Evolutionary conservation across 2,329 filamentous ascomycete species (phyloP), one percentile per base, ranked within the genome.

Genomic region (Epichloe gansuensis): DNA sequence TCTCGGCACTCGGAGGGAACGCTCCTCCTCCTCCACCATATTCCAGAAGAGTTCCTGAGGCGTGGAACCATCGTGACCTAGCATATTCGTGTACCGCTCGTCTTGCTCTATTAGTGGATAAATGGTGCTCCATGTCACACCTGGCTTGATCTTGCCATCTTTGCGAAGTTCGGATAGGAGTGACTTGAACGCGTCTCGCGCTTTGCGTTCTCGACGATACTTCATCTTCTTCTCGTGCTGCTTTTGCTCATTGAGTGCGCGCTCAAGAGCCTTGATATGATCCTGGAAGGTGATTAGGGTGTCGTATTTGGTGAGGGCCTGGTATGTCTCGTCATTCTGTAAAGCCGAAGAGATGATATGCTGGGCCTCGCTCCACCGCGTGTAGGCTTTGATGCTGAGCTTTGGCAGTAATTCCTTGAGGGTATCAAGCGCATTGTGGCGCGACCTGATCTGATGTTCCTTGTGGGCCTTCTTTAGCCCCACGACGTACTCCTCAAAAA

Each of bases 21-120:
- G 82, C 63, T 98, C 91, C 66, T 97, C 89, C 66, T 95, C 89
- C 66, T 97, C 93, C 27, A 97, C 77, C 47, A 90, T 74, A 65
- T 98, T 93, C 89, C 91, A 96, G 72, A 98, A 97, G 6, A 98
- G 74, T 62, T 97, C 89, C 57, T 95, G 77, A 13, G 93, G 88
- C 4, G 81, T 86, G 4, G 90, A 95, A 52, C 91, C 90, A 53
- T 79, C 70, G 64, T 94, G 88, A 49, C 89, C 90, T 54, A 90
- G 78, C 75, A 95, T 89, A 57, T 81, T 82, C 60, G 75, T 77
- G 68, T 95, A 97, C 58, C 90, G 87, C 47, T 84, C 78, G 62
- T 98, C 93, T 51, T 86, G 74, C 60, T 87, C 80, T 59, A 98
- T 78, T 47, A 85, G 66, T 0, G 85, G 81, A 58, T 85, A 75